phyloP scores from a whole-genome alignment of 1,284 basidiomycete genomes.

The Agroathelia rolfsii region DNA sequence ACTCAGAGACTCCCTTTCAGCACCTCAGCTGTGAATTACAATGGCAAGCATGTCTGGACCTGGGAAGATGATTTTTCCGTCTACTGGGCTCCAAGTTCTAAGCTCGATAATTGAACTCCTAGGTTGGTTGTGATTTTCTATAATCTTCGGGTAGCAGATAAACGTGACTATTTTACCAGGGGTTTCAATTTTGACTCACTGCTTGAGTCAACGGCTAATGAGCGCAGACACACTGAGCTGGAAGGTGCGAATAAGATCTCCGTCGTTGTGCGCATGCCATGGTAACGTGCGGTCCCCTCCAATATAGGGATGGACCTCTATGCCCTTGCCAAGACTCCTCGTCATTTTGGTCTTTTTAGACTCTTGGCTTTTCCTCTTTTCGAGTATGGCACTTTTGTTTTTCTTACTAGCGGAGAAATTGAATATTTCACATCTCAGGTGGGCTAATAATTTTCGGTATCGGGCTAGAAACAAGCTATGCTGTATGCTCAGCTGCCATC shows the following conservation, averaged over 20 bases:
- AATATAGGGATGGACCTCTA: too few relatives aligned
- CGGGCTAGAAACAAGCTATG: conserved; percentile 20
- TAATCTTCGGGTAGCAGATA: too few relatives aligned
- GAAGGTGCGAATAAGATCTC: too few relatives aligned
- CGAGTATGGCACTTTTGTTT: conserved; percentile 19
- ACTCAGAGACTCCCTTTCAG: too few relatives aligned
- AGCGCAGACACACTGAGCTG: conserved; percentile 13
- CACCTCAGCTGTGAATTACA: too few relatives aligned
- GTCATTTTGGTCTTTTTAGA: conserved; percentile 27
- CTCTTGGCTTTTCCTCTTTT: conserved; percentile 26
- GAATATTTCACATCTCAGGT: conserved; percentile 14
- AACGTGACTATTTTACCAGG: too few relatives aligned
- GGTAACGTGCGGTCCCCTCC: too few relatives aligned
- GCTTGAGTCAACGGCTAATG: conserved; percentile 21
- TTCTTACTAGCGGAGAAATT: too few relatives aligned
- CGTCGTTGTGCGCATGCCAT: too few relatives aligned
- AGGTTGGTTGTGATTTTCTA: too few relatives aligned
- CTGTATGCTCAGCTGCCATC: conserved; percentile 22
- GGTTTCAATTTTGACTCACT: conserved; percentile 23
- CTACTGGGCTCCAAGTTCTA: conserved; percentile 18
- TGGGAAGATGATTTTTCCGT: conserved; percentile 20
- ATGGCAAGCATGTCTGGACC: too few relatives aligned
- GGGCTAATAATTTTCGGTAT: conserved; percentile 25
- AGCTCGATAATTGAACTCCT: conserved; percentile 22
- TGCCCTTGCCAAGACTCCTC: conserved; percentile 18